Evolutionary conservation across 2,329 filamentous ascomycete species (phyloP).

Genomic region (Colletotrichum sublineola): DNA sequence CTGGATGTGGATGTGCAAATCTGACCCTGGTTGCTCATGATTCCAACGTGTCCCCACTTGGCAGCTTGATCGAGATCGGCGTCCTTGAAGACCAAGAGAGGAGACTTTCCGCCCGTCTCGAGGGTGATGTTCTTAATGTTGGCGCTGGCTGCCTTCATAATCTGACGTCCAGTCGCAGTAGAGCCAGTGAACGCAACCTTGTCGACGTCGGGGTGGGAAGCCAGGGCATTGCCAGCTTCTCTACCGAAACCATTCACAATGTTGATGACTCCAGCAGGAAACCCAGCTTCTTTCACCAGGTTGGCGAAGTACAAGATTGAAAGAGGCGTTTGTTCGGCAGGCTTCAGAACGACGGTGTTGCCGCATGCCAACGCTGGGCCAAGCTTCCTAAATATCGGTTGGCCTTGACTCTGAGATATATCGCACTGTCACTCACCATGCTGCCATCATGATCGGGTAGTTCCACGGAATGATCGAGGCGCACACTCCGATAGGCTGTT

Average conservation of each 20-base stretch:
- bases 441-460: conserved; percentile 63
- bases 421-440: conserved; percentile 38
- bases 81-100: conserved; percentile 74
- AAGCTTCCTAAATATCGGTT: conserved; percentile 73
- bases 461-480: conserved; percentile 86
- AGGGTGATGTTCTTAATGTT: conserved; percentile 76
- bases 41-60: conserved; percentile 66
- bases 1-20: conserved; percentile 75
- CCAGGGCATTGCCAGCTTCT: conserved; percentile 77
- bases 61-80: conserved; percentile 77
- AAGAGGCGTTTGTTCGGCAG: conserved; percentile 76
- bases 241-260: conserved; percentile 79
- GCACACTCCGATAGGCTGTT: conserved; percentile 83
- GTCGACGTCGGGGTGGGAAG: conserved; percentile 75
- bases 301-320: conserved; percentile 75
- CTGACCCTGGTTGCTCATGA: conserved; percentile 74
- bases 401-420: not conserved
- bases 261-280: conserved; percentile 83
- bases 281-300: conserved; percentile 79
- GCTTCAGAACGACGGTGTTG: conserved; percentile 74
- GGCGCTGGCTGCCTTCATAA: conserved; percentile 81
- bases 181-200: conserved; percentile 86
- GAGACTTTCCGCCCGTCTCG: conserved; percentile 77
- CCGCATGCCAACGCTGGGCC: conserved; percentile 77
- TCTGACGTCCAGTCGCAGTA: conserved; percentile 77